Conservation (phyloP, 2,329 filamentous ascomycete species). For the Fusarium nodosum region DNA sequence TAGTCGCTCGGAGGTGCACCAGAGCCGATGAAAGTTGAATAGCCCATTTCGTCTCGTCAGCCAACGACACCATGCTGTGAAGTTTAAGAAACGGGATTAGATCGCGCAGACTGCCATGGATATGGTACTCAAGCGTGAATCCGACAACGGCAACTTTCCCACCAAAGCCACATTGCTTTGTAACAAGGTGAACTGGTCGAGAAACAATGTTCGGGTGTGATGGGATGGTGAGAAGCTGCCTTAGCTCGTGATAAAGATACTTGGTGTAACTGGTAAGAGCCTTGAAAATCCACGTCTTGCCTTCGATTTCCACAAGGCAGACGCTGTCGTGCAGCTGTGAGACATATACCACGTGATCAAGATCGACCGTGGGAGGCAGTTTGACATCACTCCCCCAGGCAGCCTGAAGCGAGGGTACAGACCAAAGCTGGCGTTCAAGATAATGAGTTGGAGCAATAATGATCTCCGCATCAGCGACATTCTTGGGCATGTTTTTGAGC, state of each 20-base stretch:
- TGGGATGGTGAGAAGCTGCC: slow-evolving; percentile 65
- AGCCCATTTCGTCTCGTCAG: slow-evolving; percentile 67
- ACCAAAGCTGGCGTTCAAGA: slow-evolving; percentile 66
- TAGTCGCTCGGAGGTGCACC: slow-evolving; percentile 62
- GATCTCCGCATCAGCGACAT: slow-evolving; percentile 62
- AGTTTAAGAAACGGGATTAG: slow-evolving; percentile 65
- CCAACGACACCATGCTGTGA: slow-evolving; percentile 58
- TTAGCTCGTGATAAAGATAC: slow-evolving; percentile 73
- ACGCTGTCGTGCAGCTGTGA: slow-evolving; percentile 71
- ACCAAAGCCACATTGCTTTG: slow-evolving; percentile 68
- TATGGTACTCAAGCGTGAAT: slow-evolving; percentile 68
- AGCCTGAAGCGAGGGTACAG: slow-evolving; percentile 56
- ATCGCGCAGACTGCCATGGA: slow-evolving; percentile 68
- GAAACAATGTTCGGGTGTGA: slow-evolving; percentile 67
- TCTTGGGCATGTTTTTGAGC: slow-evolving; percentile 63
- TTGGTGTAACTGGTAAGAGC: slow-evolving; percentile 69
- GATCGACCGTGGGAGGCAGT: slow-evolving; percentile 63
- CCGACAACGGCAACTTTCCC: slow-evolving; percentile 68
- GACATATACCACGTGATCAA: slow-evolving; percentile 64
- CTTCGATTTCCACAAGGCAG: slow-evolving; percentile 63
- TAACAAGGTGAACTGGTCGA: slow-evolving; percentile 66
- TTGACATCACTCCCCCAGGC: slow-evolving; percentile 60
- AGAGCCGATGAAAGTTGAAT: slow-evolving; percentile 66
- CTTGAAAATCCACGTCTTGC: slow-evolving; percentile 67
- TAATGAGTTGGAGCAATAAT: slow-evolving; percentile 64